Percentiles rank a stretch among this genome's conserved stretches.
Evolutionary conservation across 805 yeast species (phyloP).

Genomic region (Scheffersomyces coipomensis): DNA sequence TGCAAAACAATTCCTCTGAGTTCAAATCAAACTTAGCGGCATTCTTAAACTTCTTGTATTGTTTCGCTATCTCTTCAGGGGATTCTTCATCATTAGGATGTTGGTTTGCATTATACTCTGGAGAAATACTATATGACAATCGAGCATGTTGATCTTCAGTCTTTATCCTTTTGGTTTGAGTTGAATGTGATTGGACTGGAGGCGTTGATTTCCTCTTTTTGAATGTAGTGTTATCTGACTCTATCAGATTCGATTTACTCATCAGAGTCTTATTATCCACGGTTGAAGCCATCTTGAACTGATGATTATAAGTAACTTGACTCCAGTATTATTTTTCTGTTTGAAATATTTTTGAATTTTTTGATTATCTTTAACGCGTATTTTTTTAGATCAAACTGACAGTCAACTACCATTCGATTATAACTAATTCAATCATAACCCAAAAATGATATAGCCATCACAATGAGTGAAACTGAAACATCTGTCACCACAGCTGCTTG

Average conservation of each 20-base stretch:
- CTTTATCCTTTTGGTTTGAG: neutral
- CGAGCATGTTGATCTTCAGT: neutral
- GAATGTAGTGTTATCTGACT: neutral
- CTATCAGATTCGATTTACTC: neutral
- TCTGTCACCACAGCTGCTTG: slow-evolving; percentile 14
- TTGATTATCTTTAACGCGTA: too few relatives aligned
- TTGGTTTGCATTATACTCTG: neutral
- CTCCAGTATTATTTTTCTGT: neutral
- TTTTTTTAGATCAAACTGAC: too few relatives aligned
- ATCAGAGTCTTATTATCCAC: neutral
- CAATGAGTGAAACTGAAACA: neutral
- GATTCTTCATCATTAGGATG: slow-evolving; percentile 19
- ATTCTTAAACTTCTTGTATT: slow-evolving; percentile 32
- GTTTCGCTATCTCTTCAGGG: slow-evolving; percentile 32
- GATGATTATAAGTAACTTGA: too few relatives aligned
- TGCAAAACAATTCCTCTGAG: slow-evolving; percentile 69
- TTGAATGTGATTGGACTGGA: neutral
- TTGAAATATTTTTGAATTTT: too few relatives aligned
- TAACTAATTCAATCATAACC: too few relatives aligned
- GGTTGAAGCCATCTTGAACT: neutral
- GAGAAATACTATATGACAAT: neutral
- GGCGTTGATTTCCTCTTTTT: slow-evolving; percentile 2
- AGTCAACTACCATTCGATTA: too few relatives aligned
- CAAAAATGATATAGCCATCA: too few relatives aligned
- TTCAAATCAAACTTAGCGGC: slow-evolving; percentile 44